Percentiles rank a stretch among this genome's conserved stretches.
These are phyloP conservation scores for Botrytis aclada DNA, from an alignment of 2,329 filamentous ascomycete genomes.

Conservation along the genomic window DNA sequence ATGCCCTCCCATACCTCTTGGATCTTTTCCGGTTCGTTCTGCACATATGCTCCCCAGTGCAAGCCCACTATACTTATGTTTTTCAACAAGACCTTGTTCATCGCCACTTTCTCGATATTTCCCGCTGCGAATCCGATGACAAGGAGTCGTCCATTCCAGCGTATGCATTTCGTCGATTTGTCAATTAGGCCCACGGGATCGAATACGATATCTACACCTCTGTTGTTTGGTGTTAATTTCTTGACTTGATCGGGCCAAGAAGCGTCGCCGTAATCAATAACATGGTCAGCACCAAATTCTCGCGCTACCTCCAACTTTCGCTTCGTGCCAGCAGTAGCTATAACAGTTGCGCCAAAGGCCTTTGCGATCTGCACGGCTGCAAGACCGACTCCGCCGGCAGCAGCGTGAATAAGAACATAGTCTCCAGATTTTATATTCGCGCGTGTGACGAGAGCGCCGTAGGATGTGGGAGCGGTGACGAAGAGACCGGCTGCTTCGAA, in stretches of 20 bases:
- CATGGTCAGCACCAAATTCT: slow-evolving; percentile 80
- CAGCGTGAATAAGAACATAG: slow-evolving; percentile 85
- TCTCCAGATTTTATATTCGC: slow-evolving; percentile 78
- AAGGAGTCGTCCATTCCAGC: slow-evolving; percentile 86
- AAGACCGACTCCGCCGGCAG: slow-evolving; percentile 85
- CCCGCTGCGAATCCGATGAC: slow-evolving; percentile 88
- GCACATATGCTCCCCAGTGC: slow-evolving; percentile 85
- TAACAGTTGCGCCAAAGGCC: slow-evolving; percentile 85
- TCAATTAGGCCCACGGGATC: slow-evolving; percentile 92
- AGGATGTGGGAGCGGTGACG: slow-evolving; percentile 87
- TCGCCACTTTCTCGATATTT: slow-evolving; percentile 83
- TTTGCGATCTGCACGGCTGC: slow-evolving; percentile 94
- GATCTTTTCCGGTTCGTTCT: slow-evolving; percentile 68
- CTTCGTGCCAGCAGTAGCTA: slow-evolving; percentile 80
- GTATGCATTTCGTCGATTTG: slow-evolving; percentile 81
- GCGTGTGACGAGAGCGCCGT: slow-evolving; percentile 75
- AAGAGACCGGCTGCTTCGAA: slow-evolving; percentile 84
- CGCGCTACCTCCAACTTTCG: slow-evolving; percentile 78
- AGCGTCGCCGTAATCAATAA: slow-evolving; percentile 69
- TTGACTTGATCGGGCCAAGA: slow-evolving; percentile 68
- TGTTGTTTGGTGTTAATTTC: slow-evolving; percentile 68
- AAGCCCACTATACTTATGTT: slow-evolving; percentile 88
- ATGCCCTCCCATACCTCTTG: slow-evolving; percentile 78
- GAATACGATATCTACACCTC: slow-evolving; percentile 84
- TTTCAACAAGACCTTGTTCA: slow-evolving; percentile 91